Percentiles rank a stretch among this genome's conserved stretches.
Evolutionary conservation across 2,329 filamentous ascomycete genomes (phyloP).

Genomic region (Ampelomyces quisqualis): DNA sequence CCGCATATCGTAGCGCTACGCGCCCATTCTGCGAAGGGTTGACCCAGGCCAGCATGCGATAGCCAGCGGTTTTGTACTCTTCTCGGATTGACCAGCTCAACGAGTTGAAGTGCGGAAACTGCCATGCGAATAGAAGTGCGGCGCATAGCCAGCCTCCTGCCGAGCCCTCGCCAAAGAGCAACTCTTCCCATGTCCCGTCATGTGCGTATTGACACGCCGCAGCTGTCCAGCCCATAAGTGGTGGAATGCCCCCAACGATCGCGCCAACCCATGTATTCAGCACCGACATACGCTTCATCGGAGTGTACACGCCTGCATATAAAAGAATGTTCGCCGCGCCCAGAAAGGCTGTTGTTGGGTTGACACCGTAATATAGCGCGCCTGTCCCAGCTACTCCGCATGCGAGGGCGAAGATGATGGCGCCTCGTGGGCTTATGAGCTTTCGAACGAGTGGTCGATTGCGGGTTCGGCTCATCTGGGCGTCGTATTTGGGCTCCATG

Average conservation of each 20-base stretch:
- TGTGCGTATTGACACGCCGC: slow-evolving; percentile 82
- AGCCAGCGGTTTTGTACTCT: slow-evolving; percentile 75
- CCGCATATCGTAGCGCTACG: slow-evolving; percentile 82
- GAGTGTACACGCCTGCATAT: slow-evolving; percentile 91
- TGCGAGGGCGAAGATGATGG: slow-evolving; percentile 74
- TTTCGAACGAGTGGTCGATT: slow-evolving; percentile 85
- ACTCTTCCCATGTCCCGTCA: slow-evolving; percentile 66
- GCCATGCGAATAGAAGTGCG: slow-evolving; percentile 85
- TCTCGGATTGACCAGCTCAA: slow-evolving; percentile 84
- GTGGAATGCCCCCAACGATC: slow-evolving; percentile 88
- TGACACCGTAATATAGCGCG: slow-evolving; percentile 84
- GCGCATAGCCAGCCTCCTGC: slow-evolving; percentile 88
- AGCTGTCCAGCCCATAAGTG: slow-evolving; percentile 96
- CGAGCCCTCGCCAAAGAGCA: slow-evolving; percentile 68
- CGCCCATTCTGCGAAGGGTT: slow-evolving; percentile 83
- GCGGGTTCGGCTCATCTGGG: slow-evolving; percentile 88
- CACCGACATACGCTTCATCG: slow-evolving; percentile 81
- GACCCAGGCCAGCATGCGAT: slow-evolving; percentile 77
- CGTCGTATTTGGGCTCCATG: slow-evolving; percentile 86
- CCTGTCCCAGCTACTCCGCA: slow-evolving; percentile 69
- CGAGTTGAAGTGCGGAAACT: slow-evolving; percentile 98
- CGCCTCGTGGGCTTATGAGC: slow-evolving; percentile 70
- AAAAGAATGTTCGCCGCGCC: slow-evolving; percentile 82
- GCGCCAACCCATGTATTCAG: slow-evolving; percentile 96
- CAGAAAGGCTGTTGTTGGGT: slow-evolving; percentile 85